phyloP scores from a whole-genome alignment of 2,329 filamentous ascomycete genomes.

The Ophiostoma pallidulum region DNA sequence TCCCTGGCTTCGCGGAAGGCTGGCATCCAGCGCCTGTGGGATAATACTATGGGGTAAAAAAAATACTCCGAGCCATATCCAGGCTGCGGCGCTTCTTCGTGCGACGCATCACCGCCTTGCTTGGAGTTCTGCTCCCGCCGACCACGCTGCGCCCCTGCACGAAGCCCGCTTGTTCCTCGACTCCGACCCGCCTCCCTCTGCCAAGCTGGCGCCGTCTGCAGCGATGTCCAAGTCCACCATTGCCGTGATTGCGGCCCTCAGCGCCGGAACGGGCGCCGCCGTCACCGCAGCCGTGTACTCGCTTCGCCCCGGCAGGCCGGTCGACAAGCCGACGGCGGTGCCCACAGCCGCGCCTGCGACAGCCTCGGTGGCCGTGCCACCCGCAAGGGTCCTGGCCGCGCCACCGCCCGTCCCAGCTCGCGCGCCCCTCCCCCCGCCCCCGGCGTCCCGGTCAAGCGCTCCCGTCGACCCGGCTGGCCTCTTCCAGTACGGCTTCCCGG shows the following conservation, averaged over 20 bases:
- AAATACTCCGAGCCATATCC: no score
- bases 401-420: conserved; percentile 21
- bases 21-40: no score
- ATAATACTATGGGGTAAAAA: no score
- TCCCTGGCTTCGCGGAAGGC: no score
- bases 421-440: conserved; percentile 43
- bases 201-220: no score
- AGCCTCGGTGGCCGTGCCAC: conserved; percentile 35
- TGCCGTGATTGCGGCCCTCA: conserved; percentile 64
- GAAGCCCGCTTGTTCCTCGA: no score
- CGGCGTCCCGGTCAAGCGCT: conserved; percentile 21
- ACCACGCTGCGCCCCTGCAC: no score
- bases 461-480: conserved; percentile 67
- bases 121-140: neutral
- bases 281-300: conserved; percentile 61
- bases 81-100: no score
- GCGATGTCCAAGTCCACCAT: conserved; percentile 70
- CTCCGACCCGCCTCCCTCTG: neutral
- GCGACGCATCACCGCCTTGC: no score
- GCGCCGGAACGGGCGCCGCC: conserved; percentile 67
- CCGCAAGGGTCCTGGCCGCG: conserved; percentile 44
- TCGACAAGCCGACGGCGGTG: conserved; percentile 27
- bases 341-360: conserved; percentile 25
- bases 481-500: conserved; percentile 85
- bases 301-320: conserved; percentile 40